A percentile compares a stretch with the other conserved stretches of the same genome.
Evolutionary conservation across 148 eudicot species (phyloP).

Genomic region (Selenicereus undatus): DNA sequence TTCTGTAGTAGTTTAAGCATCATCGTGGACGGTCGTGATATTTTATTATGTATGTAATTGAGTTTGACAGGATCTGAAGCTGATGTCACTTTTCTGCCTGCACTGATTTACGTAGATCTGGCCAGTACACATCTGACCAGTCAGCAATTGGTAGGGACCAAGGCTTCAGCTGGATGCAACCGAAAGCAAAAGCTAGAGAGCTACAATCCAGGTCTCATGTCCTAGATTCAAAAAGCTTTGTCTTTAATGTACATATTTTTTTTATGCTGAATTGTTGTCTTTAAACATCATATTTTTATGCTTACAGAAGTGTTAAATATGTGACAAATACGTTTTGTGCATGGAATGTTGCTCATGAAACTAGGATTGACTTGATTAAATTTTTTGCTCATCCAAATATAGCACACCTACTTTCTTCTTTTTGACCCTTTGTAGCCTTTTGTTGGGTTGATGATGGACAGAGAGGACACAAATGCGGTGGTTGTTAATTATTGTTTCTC

Average conservation of each 20-base stretch:
- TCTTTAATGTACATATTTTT: conserved; percentile 6
- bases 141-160: conserved; percentile 26
- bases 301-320: conserved; percentile 6
- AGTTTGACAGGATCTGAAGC: background rate
- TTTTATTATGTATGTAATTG: conserved; percentile 18
- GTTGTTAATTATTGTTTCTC: conserved; percentile 27
- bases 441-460: conserved; percentile 33
- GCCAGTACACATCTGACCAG: conserved; percentile 16
- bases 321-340: conserved; percentile 18
- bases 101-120: conserved; percentile 1
- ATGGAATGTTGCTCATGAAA: conserved; percentile 15
- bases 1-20: conserved; percentile 15
- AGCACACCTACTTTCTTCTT: conserved; percentile 4
- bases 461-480: conserved; percentile 30
- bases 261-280: conserved; percentile 16
- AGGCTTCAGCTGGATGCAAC: conserved; percentile 18
- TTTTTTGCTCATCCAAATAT: conserved; percentile 11
- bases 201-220: conserved; percentile 24
- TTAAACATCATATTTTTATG: conserved; percentile 17
- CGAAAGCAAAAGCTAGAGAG: conserved; percentile 30
- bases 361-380: conserved; percentile 13
- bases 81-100: conserved; percentile 20
- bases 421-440: conserved; percentile 26
- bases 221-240: conserved; percentile 20
- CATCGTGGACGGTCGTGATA: conserved; percentile 10